Percentiles rank a stretch among this genome's conserved stretches.
Evolutionary conservation across 2,329 filamentous ascomycete genomes (phyloP).

Genomic region (Phaeosphaeria sp.): DNA sequence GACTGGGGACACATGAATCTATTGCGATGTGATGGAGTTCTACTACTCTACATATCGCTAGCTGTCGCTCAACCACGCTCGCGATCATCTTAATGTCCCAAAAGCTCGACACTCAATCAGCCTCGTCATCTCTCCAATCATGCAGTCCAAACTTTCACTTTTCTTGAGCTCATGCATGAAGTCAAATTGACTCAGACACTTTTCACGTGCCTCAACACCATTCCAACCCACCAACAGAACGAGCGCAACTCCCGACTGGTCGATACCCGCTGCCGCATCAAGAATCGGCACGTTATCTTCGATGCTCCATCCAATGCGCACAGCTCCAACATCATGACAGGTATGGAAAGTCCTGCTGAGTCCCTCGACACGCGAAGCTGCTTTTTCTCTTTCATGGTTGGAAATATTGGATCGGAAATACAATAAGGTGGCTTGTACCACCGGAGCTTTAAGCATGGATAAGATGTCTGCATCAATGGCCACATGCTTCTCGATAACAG

Average conservation of each 20-base stretch:
- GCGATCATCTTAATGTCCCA: neutral
- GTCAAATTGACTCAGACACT: neutral
- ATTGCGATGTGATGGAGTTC: too few species aligned
- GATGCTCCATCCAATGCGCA: neutral
- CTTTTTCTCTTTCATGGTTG: neutral
- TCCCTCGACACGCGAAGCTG: too few species aligned
- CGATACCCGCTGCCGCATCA: neutral
- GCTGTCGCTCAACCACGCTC: too few species aligned
- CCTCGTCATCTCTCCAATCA: neutral
- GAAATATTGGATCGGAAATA: too few species aligned
- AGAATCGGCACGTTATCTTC: neutral
- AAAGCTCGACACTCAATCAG: neutral
- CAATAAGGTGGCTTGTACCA: too few species aligned
- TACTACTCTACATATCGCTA: too few species aligned
- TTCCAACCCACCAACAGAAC: neutral
- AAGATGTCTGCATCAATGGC: neutral
- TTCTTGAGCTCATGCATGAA: too few species aligned
- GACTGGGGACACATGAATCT: too few species aligned
- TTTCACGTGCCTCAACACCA: neutral
- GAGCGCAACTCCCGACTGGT: neutral
- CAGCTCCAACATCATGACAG: neutral
- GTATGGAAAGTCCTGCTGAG: neutral
- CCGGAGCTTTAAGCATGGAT: too few species aligned
- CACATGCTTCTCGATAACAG: neutral
- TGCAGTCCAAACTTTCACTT: neutral